Evolutionary conservation across 495 filamentous ascomycete genomes (phyloP).

Genomic region (Tuber magnatum): DNA sequence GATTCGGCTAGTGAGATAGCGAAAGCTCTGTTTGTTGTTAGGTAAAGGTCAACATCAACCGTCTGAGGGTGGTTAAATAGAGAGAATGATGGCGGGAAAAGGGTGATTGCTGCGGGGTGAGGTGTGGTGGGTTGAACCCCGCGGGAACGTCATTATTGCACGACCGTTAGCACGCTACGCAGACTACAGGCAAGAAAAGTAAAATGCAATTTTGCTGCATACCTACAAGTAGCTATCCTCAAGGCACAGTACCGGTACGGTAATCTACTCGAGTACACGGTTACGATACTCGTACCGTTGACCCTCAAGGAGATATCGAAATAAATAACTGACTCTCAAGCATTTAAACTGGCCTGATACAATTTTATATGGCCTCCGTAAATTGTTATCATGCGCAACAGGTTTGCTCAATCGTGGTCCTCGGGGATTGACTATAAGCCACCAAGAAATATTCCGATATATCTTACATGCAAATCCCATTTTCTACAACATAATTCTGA

Average conservation of each 20-base stretch:
- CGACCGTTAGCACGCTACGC: background rate
- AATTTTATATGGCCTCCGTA: background rate
- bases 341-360: background rate
- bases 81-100: background rate
- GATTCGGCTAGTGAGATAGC: background rate
- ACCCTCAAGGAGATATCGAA: background rate
- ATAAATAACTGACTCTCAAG: background rate
- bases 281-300: background rate
- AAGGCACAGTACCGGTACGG: too few species aligned
- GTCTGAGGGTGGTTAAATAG: background rate
- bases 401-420: background rate
- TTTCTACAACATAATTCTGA: conserved; percentile 4
- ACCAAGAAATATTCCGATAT: background rate
- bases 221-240: background rate
- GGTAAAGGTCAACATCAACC: background rate
- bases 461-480: conserved; percentile 1
- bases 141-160: conserved; percentile 26
- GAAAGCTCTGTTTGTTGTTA: conserved; percentile 6
- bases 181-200: background rate
- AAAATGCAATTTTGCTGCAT: background rate
- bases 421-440: background rate
- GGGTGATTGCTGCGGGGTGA: conserved; percentile 4
- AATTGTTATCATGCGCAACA: background rate
- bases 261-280: too few species aligned
- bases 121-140: conserved; percentile 5